phyloP scores from a whole-genome alignment of 2,329 filamentous ascomycete species.

The Aspergillus sp. region DNA sequence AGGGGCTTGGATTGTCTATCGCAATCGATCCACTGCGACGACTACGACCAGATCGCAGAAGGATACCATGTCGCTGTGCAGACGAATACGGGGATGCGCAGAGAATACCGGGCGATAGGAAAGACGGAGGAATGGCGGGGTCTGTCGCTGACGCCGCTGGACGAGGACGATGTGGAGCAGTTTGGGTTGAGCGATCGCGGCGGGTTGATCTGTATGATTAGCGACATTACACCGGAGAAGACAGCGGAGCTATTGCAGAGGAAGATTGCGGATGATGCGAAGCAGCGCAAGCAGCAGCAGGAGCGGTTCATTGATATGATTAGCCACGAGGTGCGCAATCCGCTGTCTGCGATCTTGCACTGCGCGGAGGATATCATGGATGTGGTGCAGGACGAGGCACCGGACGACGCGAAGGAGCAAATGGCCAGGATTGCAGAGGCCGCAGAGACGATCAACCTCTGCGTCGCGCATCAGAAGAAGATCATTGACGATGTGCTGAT shows the following conservation, averaged over 20 bases:
- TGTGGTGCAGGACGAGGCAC: conserved; percentile 14
- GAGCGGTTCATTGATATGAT: conserved; percentile 79
- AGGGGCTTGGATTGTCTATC: conserved; percentile 18
- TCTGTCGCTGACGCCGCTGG: conserved; percentile 18
- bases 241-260: conserved; percentile 79
- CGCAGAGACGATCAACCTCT: conserved; percentile 74
- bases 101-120: conserved; percentile 24
- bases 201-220: conserved; percentile 52
- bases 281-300: conserved; percentile 76
- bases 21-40: conserved; percentile 20
- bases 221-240: conserved; percentile 83
- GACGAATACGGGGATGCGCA: conserved; percentile 13
- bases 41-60: conserved; percentile 15
- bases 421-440: conserved; percentile 64
- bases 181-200: conserved; percentile 9
- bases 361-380: conserved; percentile 52
- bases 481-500: conserved; percentile 76
- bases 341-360: conserved; percentile 58
- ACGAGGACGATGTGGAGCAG: conserved; percentile 6
- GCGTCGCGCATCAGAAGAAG: conserved; percentile 75
- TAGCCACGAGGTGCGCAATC: conserved; percentile 58
- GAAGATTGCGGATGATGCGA: conserved; percentile 73
- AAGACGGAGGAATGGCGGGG: conserved; percentile 19
- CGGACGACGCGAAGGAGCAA: conserved; percentile 40
- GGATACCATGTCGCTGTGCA: conserved; percentile 12